Evolutionary conservation across 139 green algal species (phyloP).

Genomic region (Limnomonas spitsbergensis): DNA sequence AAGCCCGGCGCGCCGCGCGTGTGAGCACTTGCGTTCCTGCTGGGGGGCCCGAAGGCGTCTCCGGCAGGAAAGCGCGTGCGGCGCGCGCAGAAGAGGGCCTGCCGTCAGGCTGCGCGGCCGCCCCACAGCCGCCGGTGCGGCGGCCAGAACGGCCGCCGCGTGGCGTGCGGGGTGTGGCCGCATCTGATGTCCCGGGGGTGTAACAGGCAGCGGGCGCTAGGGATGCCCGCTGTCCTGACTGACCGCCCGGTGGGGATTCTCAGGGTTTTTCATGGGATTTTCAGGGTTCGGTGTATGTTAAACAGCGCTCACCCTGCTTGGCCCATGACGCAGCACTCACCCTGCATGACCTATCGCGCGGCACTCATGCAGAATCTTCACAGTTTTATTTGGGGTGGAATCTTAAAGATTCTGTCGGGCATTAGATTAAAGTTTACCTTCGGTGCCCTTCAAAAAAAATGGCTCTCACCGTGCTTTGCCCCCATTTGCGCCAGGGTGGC

Average conservation of each 20-base stretch:
- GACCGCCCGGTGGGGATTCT: constrained; percentile 24
- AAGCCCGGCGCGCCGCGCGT: too few relatives aligned
- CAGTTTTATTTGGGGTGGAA: too few relatives aligned
- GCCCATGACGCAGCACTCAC: neutral
- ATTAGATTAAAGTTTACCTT: too few relatives aligned
- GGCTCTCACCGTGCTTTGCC: constrained; percentile 58
- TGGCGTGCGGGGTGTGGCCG: neutral
- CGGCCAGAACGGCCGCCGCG: neutral
- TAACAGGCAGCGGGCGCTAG: constrained; percentile 39
- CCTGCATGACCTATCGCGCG: neutral
- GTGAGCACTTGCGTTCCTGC: too few relatives aligned
- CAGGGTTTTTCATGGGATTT: neutral
- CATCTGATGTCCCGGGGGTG: constrained; percentile 40
- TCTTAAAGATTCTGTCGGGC: too few relatives aligned
- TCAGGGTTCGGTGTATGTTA: neutral
- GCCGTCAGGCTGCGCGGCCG: neutral
- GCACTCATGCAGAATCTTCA: neutral
- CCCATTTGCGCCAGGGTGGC: constrained; percentile 81
- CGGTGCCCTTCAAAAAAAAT: constrained; percentile 45
- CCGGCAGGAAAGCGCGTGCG: too few relatives aligned
- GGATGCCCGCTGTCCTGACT: constrained; percentile 31
- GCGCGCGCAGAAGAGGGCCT: too few relatives aligned
- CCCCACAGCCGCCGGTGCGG: neutral
- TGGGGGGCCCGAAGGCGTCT: too few relatives aligned
- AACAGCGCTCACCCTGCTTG: neutral